Evolutionary conservation across 257 asterid genomes (phyloP), one percentile per base, ranked within the genome.

Genomic region (Datura wrightii): DNA sequence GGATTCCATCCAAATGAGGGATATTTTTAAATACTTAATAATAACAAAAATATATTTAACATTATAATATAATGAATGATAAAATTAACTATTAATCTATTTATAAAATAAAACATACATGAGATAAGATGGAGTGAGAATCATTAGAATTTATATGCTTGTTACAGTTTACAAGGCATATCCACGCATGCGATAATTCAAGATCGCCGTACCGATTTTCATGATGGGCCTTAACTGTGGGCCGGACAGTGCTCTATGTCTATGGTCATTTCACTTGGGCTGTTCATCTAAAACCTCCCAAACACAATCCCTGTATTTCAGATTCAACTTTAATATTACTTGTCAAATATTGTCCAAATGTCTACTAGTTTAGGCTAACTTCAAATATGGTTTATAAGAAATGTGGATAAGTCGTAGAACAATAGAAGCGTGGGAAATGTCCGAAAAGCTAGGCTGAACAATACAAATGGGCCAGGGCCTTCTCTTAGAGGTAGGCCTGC

Each of bases 151-250:
- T 13, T 44, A 65, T 34, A 63, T 31, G 14, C 41, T 31, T 4
- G 31, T 24, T 24, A 24, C 31, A 24, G 31, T 24, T 24, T 11
- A 65, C 44, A 34, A 63, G 18, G 5, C 76, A 66, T 14, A 37
- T 66, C 46, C 42, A 66, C 31, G 31, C 31, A 24, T 24, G 31
- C 31, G 31, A 24, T 24, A 24, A 24, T 24, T 24, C 31, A 24
- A 24, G 31, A 67, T 67, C 31, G 15, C 36, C 36, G 15, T 70
- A 70, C 54, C 18, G 31, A 56, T 56, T 16, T 15, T 56, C 9
- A 3, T 56, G 53, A 70, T 70, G 54, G 79, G 79, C 79, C 50
- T 67, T 7, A 67, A 15, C 79, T 39, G 79, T 70, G 79, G 79
- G 79, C 15, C 2, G 79, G 79, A 70, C 46, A 41, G 15, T 42